Conservation (phyloP, 495 filamentous ascomycete species). For the Pseudomonodictys pantanalensis region DNA sequence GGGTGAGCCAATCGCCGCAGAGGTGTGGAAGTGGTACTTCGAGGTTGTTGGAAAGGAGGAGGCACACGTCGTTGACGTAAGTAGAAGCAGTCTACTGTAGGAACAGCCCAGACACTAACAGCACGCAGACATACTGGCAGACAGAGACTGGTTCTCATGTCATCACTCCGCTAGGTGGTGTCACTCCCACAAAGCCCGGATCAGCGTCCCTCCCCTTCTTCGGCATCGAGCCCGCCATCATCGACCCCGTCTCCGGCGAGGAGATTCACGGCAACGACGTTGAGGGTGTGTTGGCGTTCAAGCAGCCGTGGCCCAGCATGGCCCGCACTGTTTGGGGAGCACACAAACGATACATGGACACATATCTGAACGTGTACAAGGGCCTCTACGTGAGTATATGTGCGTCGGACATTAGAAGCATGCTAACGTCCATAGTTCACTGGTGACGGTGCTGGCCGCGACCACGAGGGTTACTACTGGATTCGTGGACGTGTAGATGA, state of each 20-base stretch:
- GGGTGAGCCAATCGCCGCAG: slow-evolving; percentile 95
- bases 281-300: slow-evolving; percentile 95
- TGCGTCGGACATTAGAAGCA: not conserved
- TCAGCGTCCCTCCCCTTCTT: slow-evolving; percentile 87
- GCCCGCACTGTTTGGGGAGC: slow-evolving; percentile 97
- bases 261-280: slow-evolving; percentile 96
- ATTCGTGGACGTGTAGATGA: slow-evolving; percentile 98
- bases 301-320: slow-evolving; percentile 99
- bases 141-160: slow-evolving; percentile 97
- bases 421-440: slow-evolving; percentile 71
- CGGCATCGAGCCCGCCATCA: slow-evolving; percentile 95
- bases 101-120: slow-evolving; percentile 9
- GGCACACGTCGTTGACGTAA: slow-evolving; percentile 90
- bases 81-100: slow-evolving; percentile 40
- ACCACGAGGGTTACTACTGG: slow-evolving; percentile 99
- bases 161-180: slow-evolving; percentile 70
- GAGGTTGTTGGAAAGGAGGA: slow-evolving; percentile 92
- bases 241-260: slow-evolving; percentile 92
- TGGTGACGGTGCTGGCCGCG: slow-evolving; percentile 92
- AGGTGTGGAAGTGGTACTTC: slow-evolving; percentile 99
- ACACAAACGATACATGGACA: slow-evolving; percentile 98
- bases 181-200: slow-evolving; percentile 76
- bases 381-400: slow-evolving; percentile 81
- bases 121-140: slow-evolving; percentile 97
- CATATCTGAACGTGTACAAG: slow-evolving; percentile 96